These are phyloP conservation scores for Dioscorea alata DNA, from an alignment of 106 monocot species.

Conservation along the genomic window DNA sequence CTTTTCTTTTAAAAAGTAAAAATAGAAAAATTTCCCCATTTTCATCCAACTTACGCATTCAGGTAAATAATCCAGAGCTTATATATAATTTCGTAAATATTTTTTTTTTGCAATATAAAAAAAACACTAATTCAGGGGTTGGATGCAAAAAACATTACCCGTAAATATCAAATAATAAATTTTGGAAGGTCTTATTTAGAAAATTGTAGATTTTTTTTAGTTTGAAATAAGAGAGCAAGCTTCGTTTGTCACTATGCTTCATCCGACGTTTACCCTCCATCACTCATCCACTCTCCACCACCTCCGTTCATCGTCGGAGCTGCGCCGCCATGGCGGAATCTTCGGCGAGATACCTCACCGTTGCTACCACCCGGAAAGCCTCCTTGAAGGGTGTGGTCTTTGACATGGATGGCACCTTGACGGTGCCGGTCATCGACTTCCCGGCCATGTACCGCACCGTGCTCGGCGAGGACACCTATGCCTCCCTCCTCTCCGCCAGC, in stretches of 20 bases:
- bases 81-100: too few species aligned
- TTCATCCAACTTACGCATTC: too few species aligned
- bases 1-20: too few species aligned
- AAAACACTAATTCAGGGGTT: too few species aligned
- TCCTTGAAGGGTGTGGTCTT: constrained; percentile 75
- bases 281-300: not conserved
- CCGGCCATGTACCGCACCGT: constrained; percentile 77
- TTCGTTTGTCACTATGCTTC: not conserved
- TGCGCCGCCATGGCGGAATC: constrained; percentile 12
- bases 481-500: constrained; percentile 12
- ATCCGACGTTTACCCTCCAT: not conserved
- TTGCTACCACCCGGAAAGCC: constrained; percentile 2
- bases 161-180: not conserved
- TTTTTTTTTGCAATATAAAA: too few species aligned
- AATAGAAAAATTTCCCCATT: too few species aligned
- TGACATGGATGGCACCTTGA: constrained; percentile 99
- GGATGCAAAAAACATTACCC: too few species aligned
- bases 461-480: constrained; percentile 60
- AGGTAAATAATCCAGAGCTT: too few species aligned
- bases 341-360: too few species aligned
- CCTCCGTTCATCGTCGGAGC: not conserved
- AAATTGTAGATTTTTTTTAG: not conserved
- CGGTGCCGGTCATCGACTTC: constrained; percentile 92
- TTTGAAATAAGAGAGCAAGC: too few species aligned
- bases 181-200: not conserved